These are phyloP conservation scores for Cladosporium cucumerinum DNA, from an alignment of 2,329 filamentous ascomycete genomes.

Conservation along the genomic window DNA sequence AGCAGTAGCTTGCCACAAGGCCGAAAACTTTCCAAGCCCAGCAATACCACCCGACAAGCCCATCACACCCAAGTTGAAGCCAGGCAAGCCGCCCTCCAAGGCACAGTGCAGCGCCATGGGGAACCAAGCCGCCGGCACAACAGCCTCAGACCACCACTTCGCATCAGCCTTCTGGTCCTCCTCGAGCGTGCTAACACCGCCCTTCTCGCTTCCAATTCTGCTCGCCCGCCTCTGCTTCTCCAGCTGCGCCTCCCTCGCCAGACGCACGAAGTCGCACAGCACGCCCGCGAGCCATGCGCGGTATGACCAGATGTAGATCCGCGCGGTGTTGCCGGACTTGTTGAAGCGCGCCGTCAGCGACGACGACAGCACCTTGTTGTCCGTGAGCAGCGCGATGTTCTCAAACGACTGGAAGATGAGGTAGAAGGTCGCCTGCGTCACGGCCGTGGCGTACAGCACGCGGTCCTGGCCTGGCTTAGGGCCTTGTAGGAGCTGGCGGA, in stretches of 20 bases:
- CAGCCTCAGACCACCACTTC: constrained; percentile 43
- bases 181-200: constrained; percentile 28
- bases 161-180: constrained; percentile 39
- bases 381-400: constrained; percentile 43
- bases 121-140: constrained; percentile 44
- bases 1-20: constrained; percentile 35
- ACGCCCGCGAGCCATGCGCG: constrained; percentile 44
- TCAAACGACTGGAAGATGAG: constrained; percentile 44
- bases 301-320: constrained; percentile 42
- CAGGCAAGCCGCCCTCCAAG: constrained; percentile 39
- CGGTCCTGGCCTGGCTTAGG: constrained; percentile 42
- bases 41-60: constrained; percentile 42
- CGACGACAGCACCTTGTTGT: constrained; percentile 39
- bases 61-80: constrained; percentile 45
- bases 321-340: constrained; percentile 32
- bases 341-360: constrained; percentile 36
- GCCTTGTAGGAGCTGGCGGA: constrained; percentile 40
- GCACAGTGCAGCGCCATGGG: constrained; percentile 44
- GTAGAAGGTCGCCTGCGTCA: constrained; percentile 43
- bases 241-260: constrained; percentile 43
- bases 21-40: constrained; percentile 34
- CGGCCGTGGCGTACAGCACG: constrained; percentile 41
- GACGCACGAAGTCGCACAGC: constrained; percentile 42
- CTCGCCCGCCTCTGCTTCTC: constrained; percentile 35
- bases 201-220: constrained; percentile 26